These are phyloP conservation scores for Toxoplasma gondii DNA, from an alignment of 169 alveolate genomes.

Conservation along the genomic window DNA sequence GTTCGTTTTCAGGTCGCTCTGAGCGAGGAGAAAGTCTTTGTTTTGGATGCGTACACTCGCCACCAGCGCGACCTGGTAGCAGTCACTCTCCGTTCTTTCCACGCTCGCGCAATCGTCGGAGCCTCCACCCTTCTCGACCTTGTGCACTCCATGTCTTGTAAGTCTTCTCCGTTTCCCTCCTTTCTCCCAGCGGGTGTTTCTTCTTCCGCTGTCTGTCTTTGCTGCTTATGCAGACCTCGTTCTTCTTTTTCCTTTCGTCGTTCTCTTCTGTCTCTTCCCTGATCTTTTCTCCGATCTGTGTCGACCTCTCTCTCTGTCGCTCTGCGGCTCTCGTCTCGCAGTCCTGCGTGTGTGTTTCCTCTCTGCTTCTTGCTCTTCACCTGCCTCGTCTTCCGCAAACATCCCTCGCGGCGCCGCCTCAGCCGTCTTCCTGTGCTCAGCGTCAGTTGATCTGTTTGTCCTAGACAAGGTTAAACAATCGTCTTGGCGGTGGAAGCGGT, in stretches of 20 bases:
- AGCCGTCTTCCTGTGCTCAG: too few species aligned
- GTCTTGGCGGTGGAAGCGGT: too few species aligned
- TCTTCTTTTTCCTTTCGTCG: background rate
- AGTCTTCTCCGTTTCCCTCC: background rate
- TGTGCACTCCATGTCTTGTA: background rate
- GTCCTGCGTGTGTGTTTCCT: too few species aligned
- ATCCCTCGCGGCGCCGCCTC: too few species aligned
- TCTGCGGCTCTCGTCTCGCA: too few species aligned
- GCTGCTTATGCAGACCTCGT: background rate
- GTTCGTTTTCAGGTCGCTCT: background rate
- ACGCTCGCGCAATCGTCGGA: conserved; percentile 1
- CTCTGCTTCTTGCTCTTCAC: too few species aligned
- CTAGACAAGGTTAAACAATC: too few species aligned
- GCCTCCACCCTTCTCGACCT: conserved; percentile 16
- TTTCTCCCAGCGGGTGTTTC: background rate
- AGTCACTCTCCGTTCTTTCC: conserved; percentile 27
- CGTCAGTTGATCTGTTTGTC: too few species aligned
- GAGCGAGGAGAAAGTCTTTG: background rate
- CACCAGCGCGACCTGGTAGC: conserved; percentile 23
- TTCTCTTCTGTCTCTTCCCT: background rate
- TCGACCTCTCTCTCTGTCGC: too few species aligned
- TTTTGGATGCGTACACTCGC: conserved; percentile 11
- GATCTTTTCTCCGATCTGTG: background rate
- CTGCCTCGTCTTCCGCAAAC: too few species aligned
- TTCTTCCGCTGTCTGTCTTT: background rate